These are phyloP conservation scores for Secale cereale DNA, from an alignment of 176 grass and related monocot species.

Conservation along the genomic window DNA sequence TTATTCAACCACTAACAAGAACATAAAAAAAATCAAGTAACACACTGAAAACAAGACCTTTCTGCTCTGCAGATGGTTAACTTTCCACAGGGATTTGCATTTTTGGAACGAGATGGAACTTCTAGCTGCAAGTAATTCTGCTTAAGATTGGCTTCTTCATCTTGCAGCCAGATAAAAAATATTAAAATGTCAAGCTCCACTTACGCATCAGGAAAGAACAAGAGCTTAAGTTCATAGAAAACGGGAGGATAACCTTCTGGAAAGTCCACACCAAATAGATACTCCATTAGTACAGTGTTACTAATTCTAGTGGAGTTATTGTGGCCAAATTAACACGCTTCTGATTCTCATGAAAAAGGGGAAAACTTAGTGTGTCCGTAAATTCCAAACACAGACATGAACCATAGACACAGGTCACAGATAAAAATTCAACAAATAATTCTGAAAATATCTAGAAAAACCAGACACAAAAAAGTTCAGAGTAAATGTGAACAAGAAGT, in stretches of 20 bases:
- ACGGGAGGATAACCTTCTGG: not conserved
- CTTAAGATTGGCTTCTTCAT: conserved; percentile 12
- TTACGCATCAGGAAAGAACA: not conserved
- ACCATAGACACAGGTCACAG: no score
- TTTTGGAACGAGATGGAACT: conserved; percentile 12
- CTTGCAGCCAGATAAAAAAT: not conserved
- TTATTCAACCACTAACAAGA: not conserved
- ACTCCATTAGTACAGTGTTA: no score
- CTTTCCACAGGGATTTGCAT: not conserved
- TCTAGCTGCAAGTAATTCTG: not conserved
- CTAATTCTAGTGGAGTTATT: no score
- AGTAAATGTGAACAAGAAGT: no score
- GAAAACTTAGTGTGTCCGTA: no score
- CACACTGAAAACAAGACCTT: conserved; percentile 21
- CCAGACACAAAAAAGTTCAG: no score
- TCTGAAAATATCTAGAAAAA: no score
- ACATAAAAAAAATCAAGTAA: not conserved
- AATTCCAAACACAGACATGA: no score
- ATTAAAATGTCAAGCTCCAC: not conserved
- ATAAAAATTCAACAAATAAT: no score
- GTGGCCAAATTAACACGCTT: no score
- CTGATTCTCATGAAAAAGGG: no score
- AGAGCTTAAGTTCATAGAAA: no score
- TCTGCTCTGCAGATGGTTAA: conserved; percentile 41
- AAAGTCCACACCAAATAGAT: not conserved